Base-by-base conservation (phyloP, 1,284 basidiomycete genomes). In the Taiwanofungus camphoratus region DNA sequence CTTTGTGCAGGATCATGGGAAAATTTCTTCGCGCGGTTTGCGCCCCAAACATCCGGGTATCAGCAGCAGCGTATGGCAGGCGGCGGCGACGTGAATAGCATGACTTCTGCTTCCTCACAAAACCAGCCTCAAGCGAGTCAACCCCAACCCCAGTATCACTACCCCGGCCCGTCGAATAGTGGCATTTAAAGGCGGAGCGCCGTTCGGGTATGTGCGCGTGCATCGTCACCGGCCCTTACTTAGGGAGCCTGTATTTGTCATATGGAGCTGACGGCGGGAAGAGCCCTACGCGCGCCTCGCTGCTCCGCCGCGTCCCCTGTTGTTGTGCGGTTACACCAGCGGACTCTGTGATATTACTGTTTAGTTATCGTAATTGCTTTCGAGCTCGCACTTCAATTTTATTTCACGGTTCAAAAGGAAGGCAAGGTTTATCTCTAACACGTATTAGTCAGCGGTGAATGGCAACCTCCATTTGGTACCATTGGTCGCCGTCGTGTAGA, bases 1-100 rank as follows among this genome's bases (percentile, higher is more conserved):
- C 39, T n/a, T 33, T 29, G 2, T 46, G 33, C 55, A 87, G 84
- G 77, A 31, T 83, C 86, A 68, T 88, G 85, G 85, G 85, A 87
- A 38, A 75, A 68, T 32, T 88, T 86, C 65, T 88, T 88, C 59
- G 56, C 70, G 33, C 65, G 72, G 45, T 62, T 76, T 49, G 44
- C 46, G 36, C 52, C 56, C 5, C 41, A 50, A 48, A 36, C 18
- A 15, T 19, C 29, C 6, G 27, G 35, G 26, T 44, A 19, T 23
- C 42, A 41, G 46, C 52, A 46, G 27, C 23, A 44, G 22, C 39
- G 38, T 23, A 43, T 31, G 19, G 42, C 30, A 18, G 44, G 46
- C 37, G 44, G 40, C 20, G 39, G 41, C 22, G 50, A 52, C 49
- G 45, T 44, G 31, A 33, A 33, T 36, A 39, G 21, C 42, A 22